These are phyloP conservation scores for Phyllosticta paracitricarpa DNA, from an alignment of 2,329 filamentous ascomycete species.

Conservation along the genomic window DNA sequence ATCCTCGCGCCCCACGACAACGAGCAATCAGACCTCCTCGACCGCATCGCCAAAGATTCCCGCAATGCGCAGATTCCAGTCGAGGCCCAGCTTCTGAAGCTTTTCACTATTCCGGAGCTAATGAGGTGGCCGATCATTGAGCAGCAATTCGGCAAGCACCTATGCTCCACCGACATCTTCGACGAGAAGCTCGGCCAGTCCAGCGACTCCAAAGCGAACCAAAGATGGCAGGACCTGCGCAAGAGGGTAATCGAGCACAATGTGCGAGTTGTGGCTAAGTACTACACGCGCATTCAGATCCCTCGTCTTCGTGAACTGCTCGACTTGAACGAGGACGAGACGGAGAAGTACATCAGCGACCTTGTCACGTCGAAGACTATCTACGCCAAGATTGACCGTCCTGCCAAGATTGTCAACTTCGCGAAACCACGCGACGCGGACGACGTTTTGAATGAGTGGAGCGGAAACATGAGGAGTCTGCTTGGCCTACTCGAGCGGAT, in stretches of 20 bases:
- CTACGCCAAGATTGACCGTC: conserved; percentile 93
- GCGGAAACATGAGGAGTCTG: conserved; percentile 91
- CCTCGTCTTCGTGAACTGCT: conserved; percentile 80
- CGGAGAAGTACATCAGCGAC: conserved; percentile 97
- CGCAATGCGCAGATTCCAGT: conserved; percentile 68
- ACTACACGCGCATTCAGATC: conserved; percentile 96
- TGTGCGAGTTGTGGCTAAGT: conserved; percentile 92
- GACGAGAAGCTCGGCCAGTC: conserved; percentile 55
- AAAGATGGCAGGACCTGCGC: conserved; percentile 86
- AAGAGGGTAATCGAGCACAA: conserved; percentile 99
- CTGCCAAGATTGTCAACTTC: conserved; percentile 84
- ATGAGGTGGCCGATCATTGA: conserved; percentile 98
- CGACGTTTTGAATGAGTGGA: conserved; percentile 97
- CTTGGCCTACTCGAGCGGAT: conserved; percentile 79
- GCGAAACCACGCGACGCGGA: conserved; percentile 91
- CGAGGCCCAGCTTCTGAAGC: conserved; percentile 79
- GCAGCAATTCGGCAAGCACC: conserved; percentile 76
- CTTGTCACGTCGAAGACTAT: conserved; percentile 96
- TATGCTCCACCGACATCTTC: conserved; percentile 86
- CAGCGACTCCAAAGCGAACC: conserved; percentile 67
- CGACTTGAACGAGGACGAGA: conserved; percentile 88
- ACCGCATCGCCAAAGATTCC: conserved; percentile 79
- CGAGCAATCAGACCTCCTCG: conserved; percentile 93
- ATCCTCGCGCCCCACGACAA: conserved; percentile 96
- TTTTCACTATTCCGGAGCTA: conserved; percentile 90